Base-by-base conservation (phyloP, 495 filamentous ascomycete species). In the Oleoguttula mirabilis region DNA sequence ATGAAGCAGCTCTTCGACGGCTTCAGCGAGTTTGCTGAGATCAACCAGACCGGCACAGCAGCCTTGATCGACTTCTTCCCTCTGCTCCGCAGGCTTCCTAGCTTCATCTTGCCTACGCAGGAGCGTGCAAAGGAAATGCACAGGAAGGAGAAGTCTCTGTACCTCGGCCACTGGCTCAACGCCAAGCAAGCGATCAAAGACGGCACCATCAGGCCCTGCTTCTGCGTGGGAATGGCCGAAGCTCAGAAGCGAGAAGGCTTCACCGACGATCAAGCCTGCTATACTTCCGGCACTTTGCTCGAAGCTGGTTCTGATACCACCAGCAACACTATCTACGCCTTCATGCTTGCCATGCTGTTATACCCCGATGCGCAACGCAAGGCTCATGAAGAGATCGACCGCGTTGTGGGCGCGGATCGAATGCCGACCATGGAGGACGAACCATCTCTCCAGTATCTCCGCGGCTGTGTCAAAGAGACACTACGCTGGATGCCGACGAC, bases 221-320 rank as follows among this genome's bases (percentile, higher is more conserved):
- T 75, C 32, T 56, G 69, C 21, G 61, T 71, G 30, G 52, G 62
- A 14, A 75, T 33, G 62, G 70, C 10, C 63, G 71, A 44, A 14
- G 53, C 42, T 3, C 55, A 56, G 30, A 35, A 48, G 33, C 65
- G 25, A 60, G 66, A 25, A 63, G 66, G 43, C n/a, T 52, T n/a
- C 39, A 41, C 16, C 28, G 45, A 52, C 23, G 39, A 32, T 24
- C 43, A 41, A 38, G 43, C 43, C 16, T 19, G 21, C 4, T 49
- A 49, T 30, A 41, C 46, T 15, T 51, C 37, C 10, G 52, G 52
- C 3, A 37, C 47, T 2, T 32, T 52, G 10, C 63, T 68, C 50
- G 65, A 73, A 55, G 69, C 63, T 2, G 71, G 69, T 10, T 65
- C 63, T 0, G 71, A 75, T 47, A 73, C 69, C 0, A 48, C 62